Evolutionary conservation across 768 basidiomycete genomes (phyloP).

Genomic region (Leccinum pellstonianum): DNA sequence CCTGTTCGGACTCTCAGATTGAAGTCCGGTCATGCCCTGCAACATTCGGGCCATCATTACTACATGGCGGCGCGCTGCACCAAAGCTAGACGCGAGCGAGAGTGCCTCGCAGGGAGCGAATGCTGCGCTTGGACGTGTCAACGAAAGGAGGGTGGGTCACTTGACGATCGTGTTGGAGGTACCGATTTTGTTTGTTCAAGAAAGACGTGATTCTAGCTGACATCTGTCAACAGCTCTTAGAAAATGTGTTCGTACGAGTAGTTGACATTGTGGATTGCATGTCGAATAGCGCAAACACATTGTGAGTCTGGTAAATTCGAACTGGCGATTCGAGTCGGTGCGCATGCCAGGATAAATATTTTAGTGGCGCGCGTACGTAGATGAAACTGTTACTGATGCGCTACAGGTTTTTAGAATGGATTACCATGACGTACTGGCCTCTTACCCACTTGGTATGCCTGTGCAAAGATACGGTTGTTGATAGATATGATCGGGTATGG

Average conservation of each 20-base stretch:
- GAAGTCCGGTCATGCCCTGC: too few relatives aligned
- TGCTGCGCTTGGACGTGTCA: constrained; percentile 69
- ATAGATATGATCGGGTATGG: constrained; percentile 83
- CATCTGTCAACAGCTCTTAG: constrained; percentile 52
- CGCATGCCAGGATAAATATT: not conserved
- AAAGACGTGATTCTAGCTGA: not conserved
- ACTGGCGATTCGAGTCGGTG: constrained; percentile 72
- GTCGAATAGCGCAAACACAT: constrained; percentile 76
- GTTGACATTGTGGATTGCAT: constrained; percentile 87
- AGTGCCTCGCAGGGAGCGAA: constrained; percentile 33
- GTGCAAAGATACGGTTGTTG: constrained; percentile 72
- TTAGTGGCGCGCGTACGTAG: not conserved
- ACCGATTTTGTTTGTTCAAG: not conserved
- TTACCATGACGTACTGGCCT: constrained; percentile 84
- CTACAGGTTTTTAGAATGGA: constrained; percentile 86
- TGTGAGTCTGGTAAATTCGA: constrained; percentile 68
- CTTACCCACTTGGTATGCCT: constrained; percentile 77
- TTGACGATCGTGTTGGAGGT: constrained; percentile 76
- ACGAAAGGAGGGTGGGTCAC: constrained; percentile 94
- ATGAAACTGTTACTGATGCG: not conserved
- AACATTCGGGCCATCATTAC: constrained; percentile 67
- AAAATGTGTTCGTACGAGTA: constrained; percentile 90
- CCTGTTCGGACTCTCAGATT: constrained; percentile 30
- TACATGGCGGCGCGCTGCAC: constrained; percentile 89
- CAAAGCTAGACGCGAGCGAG: constrained; percentile 61